These are phyloP conservation scores for Protostelium mycophagum DNA, from an alignment of 78 protist genomes.

Conservation along the genomic window DNA sequence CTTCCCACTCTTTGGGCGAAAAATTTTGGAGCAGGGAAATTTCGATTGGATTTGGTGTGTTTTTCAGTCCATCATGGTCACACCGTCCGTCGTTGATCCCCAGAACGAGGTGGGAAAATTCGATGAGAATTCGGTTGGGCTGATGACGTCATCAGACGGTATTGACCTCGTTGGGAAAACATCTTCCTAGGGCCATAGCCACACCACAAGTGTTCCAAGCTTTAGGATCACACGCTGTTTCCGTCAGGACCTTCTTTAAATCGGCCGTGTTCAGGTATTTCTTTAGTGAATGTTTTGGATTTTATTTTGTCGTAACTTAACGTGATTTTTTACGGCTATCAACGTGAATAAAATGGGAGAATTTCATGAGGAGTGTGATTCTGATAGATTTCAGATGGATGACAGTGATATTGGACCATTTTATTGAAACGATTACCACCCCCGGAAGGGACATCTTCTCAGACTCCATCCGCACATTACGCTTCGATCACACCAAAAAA, in stretches of 20 bases:
- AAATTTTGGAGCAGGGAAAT: neutral
- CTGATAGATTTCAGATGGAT: neutral
- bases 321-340: no score
- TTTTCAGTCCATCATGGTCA: neutral
- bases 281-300: no score
- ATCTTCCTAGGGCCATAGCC: neutral
- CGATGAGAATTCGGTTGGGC: no score
- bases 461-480: neutral
- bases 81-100: no score
- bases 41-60: neutral
- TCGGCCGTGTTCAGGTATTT: neutral
- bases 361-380: neutral
- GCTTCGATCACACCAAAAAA: neutral
- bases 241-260: neutral
- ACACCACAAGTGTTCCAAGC: neutral
- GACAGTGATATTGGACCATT: neutral
- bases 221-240: neutral
- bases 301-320: neutral
- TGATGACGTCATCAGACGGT: no score
- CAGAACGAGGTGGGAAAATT: no score
- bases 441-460: neutral
- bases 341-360: no score
- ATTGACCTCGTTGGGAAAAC: no score
- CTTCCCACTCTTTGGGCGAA: neutral
- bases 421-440: neutral